phyloP scores from a whole-genome alignment of 192 early-diverging fungal species.

The Gamsiella multidivaricata region DNA sequence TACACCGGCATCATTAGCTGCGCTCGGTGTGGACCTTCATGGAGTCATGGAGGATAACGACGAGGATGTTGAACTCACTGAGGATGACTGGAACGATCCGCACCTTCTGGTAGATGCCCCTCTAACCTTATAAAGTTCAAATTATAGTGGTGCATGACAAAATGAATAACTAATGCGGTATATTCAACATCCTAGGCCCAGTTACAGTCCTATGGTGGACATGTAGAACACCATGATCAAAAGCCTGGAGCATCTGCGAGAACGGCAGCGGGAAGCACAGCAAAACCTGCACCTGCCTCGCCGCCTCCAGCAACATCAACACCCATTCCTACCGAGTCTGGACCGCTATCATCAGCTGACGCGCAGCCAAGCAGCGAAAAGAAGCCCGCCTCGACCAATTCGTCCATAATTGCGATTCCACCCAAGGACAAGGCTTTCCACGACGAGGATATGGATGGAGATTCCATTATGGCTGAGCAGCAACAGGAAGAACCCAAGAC shows the following conservation, averaged over 20 bases:
- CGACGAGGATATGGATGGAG: constrained; percentile 28
- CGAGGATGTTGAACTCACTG: constrained; percentile 73
- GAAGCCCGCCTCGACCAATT: constrained; percentile 18
- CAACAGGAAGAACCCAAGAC: not conserved
- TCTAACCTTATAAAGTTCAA: no score
- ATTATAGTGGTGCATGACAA: no score
- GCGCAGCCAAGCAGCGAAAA: not conserved
- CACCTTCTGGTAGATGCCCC: constrained; percentile 64
- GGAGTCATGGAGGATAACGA: constrained; percentile 55
- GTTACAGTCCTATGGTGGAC: constrained; percentile 46
- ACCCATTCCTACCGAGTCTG: constrained; percentile 2
- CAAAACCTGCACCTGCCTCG: not conserved
- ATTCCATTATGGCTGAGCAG: constrained; percentile 8
- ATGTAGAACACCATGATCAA: constrained; percentile 24
- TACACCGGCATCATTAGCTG: constrained; percentile 21
- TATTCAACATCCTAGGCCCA: no score
- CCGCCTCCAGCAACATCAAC: not conserved
- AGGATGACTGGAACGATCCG: constrained; percentile 82
- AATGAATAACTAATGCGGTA: no score
- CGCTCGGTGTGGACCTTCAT: constrained; percentile 33
- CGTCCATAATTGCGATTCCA: constrained; percentile 47
- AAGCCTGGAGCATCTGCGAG: not conserved
- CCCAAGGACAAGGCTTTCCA: constrained; percentile 24
- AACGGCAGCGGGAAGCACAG: not conserved
- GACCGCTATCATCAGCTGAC: not conserved